Base-by-base conservation (phyloP, 2,329 filamentous ascomycete genomes). In the Lasiodiplodia citricola region DNA sequence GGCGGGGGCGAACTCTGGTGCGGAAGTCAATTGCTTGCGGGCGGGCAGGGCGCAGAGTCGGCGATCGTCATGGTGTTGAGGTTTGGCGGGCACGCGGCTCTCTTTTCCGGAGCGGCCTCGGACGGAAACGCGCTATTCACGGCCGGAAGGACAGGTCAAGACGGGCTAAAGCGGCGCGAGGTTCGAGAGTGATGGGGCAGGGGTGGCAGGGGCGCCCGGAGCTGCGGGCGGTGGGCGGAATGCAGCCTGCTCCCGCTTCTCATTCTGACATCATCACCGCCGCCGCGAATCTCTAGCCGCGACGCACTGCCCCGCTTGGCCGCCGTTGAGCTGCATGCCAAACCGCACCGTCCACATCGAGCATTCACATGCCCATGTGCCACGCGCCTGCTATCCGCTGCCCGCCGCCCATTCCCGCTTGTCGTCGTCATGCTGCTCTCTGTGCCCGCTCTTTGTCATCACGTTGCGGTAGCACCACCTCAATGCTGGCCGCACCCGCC, bases 21-120 rank as follows among this genome's bases (percentile, higher is more conserved):
- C 38, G 25, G 51, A 25, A 52, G 47, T 52, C 44, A 64, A 63
- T 63, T 35, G 38, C 57, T 41, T 21, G 54, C 54, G 25, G 41
- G 25, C 21, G 5, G 44, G 60, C 28, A 52, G 60, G 55, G 31
- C 11, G 47, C 28, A n/a, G 60, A 28, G 18, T 51, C 51, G 31
- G 41, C 63, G 52, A 56, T 66, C 51, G 63, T 44, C 63, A 55
- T 66, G 63, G 63, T 47, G 63, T 66, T 66, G 63, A 66, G 51
- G 51, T 10, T 8, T 21, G 28, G 58, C 52, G 47, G 35, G 31
- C 52, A 25, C 31, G 54, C 54, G 54, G 54, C 54, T 57, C 54
- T 38, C 21, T 54, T 25, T 23, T 23, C 31, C 51, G 31, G 54
- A 28, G 31, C 54, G 54, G 54, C 18, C 18, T 57, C 54, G 54